Conservation (phyloP, 495 filamentous ascomycete genomes). For the Elasticomyces elasticus region DNA sequence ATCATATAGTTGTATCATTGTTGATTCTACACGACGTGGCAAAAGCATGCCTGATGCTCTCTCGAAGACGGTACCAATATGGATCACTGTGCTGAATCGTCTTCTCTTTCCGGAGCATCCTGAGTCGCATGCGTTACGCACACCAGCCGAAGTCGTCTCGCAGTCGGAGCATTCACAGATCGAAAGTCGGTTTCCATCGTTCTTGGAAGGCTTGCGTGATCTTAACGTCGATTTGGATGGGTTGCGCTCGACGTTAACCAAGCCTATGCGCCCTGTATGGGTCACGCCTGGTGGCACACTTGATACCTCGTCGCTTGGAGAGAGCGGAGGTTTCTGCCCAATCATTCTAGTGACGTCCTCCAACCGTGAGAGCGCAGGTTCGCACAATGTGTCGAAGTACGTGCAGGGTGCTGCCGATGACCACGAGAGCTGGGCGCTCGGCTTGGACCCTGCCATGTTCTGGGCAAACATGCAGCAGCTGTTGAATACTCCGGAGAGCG, state of each 20-base stretch:
- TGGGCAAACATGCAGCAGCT: slow-evolving; percentile 57
- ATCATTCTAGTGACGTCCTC: slow-evolving; percentile 78
- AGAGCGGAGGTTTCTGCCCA: slow-evolving; percentile 43
- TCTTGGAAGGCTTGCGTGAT: slow-evolving; percentile 37
- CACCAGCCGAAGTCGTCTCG: slow-evolving; percentile 58
- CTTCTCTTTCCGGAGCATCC: slow-evolving; percentile 56
- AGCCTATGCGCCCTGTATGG: slow-evolving; percentile 58
- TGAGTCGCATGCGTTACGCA: slow-evolving; percentile 45
- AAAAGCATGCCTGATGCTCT: slow-evolving; percentile 86
- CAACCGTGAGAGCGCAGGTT: slow-evolving; percentile 51
- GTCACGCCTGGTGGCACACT: slow-evolving; percentile 34
- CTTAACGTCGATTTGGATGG: slow-evolving; percentile 41
- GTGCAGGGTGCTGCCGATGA: slow-evolving; percentile 94
- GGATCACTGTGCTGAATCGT: slow-evolving; percentile 76
- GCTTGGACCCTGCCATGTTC: slow-evolving; percentile 63
- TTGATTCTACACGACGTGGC: slow-evolving; percentile 87
- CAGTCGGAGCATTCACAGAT: slow-evolving; percentile 74
- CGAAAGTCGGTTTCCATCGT: slow-evolving; percentile 51
- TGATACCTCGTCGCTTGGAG: slow-evolving; percentile 8
- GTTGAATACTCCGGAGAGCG: slow-evolving; percentile 49
- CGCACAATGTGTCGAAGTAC: slow-evolving; percentile 64
- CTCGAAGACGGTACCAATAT: slow-evolving; percentile 87
- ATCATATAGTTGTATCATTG: slow-evolving; percentile 63
- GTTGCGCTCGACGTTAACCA: slow-evolving; percentile 29
- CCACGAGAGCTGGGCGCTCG: slow-evolving; percentile 71